Evolutionary conservation across 2,329 filamentous ascomycete genomes (phyloP).

Genomic region (Emydomyces testavorans): DNA sequence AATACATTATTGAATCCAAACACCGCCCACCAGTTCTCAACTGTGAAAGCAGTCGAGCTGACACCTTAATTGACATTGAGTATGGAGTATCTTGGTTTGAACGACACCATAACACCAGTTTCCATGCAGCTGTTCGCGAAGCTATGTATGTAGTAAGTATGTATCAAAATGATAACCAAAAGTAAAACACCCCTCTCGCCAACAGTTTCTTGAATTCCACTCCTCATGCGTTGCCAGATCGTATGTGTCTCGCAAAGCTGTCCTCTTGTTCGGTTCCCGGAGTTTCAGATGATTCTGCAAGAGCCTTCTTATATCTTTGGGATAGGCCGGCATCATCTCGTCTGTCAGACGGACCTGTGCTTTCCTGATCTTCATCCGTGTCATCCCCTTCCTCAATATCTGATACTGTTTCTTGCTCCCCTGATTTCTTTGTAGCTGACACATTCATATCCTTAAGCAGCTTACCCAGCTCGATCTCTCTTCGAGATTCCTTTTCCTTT

Average conservation of each 20-base stretch:
- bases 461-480: constrained; percentile 75
- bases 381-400: constrained; percentile 43
- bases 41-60: no score
- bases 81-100: no score
- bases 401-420: constrained; percentile 35
- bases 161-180: no score
- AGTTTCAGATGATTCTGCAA: constrained; percentile 44
- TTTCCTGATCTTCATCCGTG: constrained; percentile 38
- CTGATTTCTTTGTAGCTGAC: constrained; percentile 28
- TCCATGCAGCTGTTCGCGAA: constrained; percentile 10
- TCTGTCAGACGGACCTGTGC: constrained; percentile 39
- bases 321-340: constrained; percentile 54
- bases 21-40: no score
- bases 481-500: constrained; percentile 55
- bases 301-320: constrained; percentile 63
- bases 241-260: constrained; percentile 43
- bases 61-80: no score
- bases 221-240: constrained; percentile 27
- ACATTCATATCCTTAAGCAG: constrained; percentile 90
- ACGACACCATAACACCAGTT: constrained; percentile 4
- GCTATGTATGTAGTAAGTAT: no score
- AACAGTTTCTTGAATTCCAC: neutral
- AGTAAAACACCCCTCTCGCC: neutral
- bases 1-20: no score
- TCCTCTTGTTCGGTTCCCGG: constrained; percentile 34